Conservation (phyloP, 192 early-diverging fungal species). For the Coemansia sp. region DNA sequence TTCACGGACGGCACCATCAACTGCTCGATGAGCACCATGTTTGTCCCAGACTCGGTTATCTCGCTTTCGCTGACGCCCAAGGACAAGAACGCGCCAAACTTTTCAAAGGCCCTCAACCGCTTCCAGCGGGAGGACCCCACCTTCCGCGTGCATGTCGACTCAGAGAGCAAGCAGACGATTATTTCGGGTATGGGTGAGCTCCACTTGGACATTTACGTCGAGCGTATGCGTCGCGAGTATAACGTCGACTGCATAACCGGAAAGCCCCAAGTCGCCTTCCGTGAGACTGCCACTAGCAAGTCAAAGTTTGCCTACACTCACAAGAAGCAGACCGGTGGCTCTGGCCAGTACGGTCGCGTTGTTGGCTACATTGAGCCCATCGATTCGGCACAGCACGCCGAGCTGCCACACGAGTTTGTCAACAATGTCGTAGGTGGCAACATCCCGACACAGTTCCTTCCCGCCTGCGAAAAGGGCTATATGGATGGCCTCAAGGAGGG, state of each 20-base stretch:
- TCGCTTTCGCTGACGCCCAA: slow-evolving; percentile 91
- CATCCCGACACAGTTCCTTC: slow-evolving; percentile 89
- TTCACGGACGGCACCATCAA: slow-evolving; percentile 86
- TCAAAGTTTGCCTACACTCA: slow-evolving; percentile 94
- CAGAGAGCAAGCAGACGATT: slow-evolving; percentile 85
- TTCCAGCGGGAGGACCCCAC: slow-evolving; percentile 87
- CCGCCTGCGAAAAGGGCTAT: slow-evolving; percentile 97
- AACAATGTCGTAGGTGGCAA: slow-evolving; percentile 90
- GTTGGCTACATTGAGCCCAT: slow-evolving; percentile 91
- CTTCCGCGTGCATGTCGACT: slow-evolving; percentile 78
- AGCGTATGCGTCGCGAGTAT: slow-evolving; percentile 98
- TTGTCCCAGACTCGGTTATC: slow-evolving; percentile 95
- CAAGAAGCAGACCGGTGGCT: slow-evolving; percentile 98
- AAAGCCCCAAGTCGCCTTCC: slow-evolving; percentile 97
- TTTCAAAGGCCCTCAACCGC: slow-evolving; percentile 70
- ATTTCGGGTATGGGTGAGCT: slow-evolving; percentile 90
- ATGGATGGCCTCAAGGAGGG: slow-evolving; percentile 88
- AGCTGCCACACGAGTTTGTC: slow-evolving; percentile 74
- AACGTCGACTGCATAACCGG: slow-evolving; percentile 93
- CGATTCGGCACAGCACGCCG: slow-evolving; percentile 57
- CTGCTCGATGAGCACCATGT: slow-evolving; percentile 96
- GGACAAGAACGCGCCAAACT: slow-evolving; percentile 78
- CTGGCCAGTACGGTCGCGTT: slow-evolving; percentile 94
- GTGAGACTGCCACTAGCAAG: slow-evolving; percentile 81
- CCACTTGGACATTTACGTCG: slow-evolving; percentile 92